These are phyloP conservation scores for Ascomycota sp. DNA, from an alignment of 2,329 filamentous ascomycete genomes.

Conservation along the genomic window DNA sequence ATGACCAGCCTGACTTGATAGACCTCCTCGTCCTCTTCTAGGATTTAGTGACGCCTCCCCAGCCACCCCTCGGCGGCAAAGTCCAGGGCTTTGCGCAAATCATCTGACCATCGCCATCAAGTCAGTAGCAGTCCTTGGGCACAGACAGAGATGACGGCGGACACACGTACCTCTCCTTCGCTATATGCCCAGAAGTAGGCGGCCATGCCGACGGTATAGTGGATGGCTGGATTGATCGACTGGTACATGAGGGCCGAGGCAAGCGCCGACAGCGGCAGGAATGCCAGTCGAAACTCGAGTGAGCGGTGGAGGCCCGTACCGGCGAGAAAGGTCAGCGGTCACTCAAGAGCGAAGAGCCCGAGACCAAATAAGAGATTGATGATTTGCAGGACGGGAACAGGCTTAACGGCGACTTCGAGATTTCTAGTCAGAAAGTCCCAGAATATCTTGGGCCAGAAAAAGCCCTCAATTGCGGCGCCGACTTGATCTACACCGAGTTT, in stretches of 20 bases:
- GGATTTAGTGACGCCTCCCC: too few species aligned
- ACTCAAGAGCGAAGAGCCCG: constrained; percentile 69
- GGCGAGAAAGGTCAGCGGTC: constrained; percentile 62
- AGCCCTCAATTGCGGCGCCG: constrained; percentile 60
- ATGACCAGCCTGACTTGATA: too few species aligned
- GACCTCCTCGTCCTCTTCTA: too few species aligned
- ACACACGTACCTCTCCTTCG: constrained; percentile 68
- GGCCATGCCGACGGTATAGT: constrained; percentile 68
- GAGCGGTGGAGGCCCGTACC: constrained; percentile 65
- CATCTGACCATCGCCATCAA: constrained; percentile 21
- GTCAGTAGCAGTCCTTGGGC: constrained; percentile 3
- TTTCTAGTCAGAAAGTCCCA: constrained; percentile 92
- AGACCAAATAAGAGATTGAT: constrained; percentile 74
- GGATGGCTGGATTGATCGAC: constrained; percentile 75
- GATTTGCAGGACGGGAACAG: constrained; percentile 72
- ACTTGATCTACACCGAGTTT: constrained; percentile 53
- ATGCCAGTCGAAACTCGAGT: constrained; percentile 64
- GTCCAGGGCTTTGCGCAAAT: constrained; percentile 53
- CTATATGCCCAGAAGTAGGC: constrained; percentile 96
- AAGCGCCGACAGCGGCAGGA: constrained; percentile 62
- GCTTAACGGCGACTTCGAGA: constrained; percentile 69
- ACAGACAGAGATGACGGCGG: background rate
- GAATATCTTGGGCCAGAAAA: constrained; percentile 98
- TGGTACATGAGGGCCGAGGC: constrained; percentile 70
- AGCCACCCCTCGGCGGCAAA: constrained; percentile 39